phyloP scores from a whole-genome alignment of 2,329 filamentous ascomycete genomes.

The Kalaharituber pfeilii region DNA sequence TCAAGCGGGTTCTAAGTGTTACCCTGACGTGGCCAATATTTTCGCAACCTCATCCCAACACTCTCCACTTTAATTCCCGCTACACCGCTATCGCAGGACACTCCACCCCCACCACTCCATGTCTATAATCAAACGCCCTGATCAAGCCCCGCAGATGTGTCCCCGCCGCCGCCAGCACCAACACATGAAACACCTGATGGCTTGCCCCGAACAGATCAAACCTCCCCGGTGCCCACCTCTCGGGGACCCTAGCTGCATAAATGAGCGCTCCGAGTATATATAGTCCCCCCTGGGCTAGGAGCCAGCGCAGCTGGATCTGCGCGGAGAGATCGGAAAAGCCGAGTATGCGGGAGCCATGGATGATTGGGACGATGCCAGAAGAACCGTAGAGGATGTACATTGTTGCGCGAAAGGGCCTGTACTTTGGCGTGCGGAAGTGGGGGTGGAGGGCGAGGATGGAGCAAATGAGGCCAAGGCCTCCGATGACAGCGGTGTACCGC shows the following conservation, averaged over 20 bases:
- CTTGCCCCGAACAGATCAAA: conserved; percentile 89
- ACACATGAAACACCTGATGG: conserved; percentile 88
- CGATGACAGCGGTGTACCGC: conserved; percentile 58
- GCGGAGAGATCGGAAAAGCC: conserved; percentile 14
- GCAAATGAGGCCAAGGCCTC: conserved; percentile 57
- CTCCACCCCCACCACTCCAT: conserved; percentile 31
- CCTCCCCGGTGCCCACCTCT: conserved; percentile 54
- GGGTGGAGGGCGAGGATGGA: conserved; percentile 61
- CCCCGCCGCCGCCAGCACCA: conserved; percentile 66
- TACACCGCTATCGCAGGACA: too few species aligned
- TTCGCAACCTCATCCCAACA: not conserved
- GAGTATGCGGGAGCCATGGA: conserved; percentile 55
- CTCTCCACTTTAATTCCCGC: not conserved
- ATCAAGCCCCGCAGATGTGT: conserved; percentile 67
- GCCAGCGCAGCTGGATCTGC: conserved; percentile 55
- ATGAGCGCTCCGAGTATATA: conserved; percentile 75
- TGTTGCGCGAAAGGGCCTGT: conserved; percentile 65
- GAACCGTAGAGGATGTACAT: conserved; percentile 84
- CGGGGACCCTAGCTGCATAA: conserved; percentile 77
- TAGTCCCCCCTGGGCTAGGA: conserved; percentile 59
- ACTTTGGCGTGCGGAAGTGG: conserved; percentile 63
- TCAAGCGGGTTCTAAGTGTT: too few species aligned
- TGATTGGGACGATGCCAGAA: conserved; percentile 64
- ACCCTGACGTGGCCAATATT: too few species aligned
- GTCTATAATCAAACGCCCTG: conserved; percentile 73